Conservation (phyloP, 2,329 filamentous ascomycete genomes). For the Camillea tinctor region DNA sequence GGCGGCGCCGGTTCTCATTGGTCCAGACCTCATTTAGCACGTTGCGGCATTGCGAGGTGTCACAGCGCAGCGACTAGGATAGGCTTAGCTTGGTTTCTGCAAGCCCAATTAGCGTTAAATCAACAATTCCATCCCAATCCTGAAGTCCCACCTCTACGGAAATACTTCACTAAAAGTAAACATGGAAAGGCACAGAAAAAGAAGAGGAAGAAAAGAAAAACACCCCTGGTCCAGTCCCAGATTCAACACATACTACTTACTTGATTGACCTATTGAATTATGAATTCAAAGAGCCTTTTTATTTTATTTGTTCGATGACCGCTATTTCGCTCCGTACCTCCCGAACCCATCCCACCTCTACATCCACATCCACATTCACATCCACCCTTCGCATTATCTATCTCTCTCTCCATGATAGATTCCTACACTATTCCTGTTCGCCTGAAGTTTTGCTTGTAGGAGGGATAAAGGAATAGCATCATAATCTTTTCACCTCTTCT, state of each 20-base stretch:
- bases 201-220: constrained; percentile 9
- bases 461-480: neutral
- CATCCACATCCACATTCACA: neutral
- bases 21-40: constrained; percentile 6
- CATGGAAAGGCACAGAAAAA: constrained; percentile 7
- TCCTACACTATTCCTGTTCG: neutral
- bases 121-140: constrained; percentile 18
- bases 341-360: neutral
- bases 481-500: constrained; percentile 1
- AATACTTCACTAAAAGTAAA: constrained; percentile 17
- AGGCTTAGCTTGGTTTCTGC: neutral
- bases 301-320: constrained; percentile 11
- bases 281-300: constrained; percentile 2
- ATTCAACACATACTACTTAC: no score
- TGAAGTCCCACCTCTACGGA: no score
- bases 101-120: constrained; percentile 5
- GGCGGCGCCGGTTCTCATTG: constrained; percentile 4
- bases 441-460: neutral
- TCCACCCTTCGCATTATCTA: constrained; percentile 5
- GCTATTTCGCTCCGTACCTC: constrained; percentile 11
- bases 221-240: neutral
- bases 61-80: constrained; percentile 12
- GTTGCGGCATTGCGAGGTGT: constrained; percentile 11
- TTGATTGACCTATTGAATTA: no score
- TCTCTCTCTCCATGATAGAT: neutral